These are phyloP conservation scores for Ceratocystis huliohia DNA, from an alignment of 2,329 filamentous ascomycete genomes.

Conservation along the genomic window DNA sequence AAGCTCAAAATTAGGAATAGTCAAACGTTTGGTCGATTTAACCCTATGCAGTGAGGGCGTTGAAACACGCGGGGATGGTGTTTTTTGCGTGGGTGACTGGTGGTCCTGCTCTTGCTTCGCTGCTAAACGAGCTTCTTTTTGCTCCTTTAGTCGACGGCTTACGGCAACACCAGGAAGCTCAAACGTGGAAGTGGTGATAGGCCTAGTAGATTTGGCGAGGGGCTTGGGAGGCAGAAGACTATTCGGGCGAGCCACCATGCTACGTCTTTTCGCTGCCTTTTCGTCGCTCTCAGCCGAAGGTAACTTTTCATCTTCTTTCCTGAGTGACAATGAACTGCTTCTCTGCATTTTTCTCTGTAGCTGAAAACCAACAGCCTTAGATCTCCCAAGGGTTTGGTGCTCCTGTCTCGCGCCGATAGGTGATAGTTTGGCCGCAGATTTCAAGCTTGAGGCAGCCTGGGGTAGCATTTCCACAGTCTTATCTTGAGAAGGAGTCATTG, in stretches of 20 bases:
- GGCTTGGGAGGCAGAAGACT: constrained; percentile 37
- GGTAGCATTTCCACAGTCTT: not conserved
- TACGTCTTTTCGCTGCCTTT: constrained; percentile 24
- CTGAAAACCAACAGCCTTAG: constrained; percentile 30
- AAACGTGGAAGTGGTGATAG: constrained; percentile 43
- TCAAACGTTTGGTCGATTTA: constrained; percentile 40
- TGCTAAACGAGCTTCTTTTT: constrained; percentile 41
- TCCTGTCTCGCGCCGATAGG: constrained; percentile 20
- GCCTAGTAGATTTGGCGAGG: constrained; percentile 40
- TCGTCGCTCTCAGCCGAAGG: constrained; percentile 23
- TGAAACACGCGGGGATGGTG: constrained; percentile 27
- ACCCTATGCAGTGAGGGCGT: constrained; percentile 28
- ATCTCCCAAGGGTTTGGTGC: constrained; percentile 30
- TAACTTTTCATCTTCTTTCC: constrained; percentile 24
- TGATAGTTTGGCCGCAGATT: not conserved
- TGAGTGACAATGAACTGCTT: constrained; percentile 31
- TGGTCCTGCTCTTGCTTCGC: constrained; percentile 22
- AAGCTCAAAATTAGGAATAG: constrained; percentile 47
- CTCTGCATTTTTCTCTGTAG: constrained; percentile 33
- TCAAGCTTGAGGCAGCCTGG: not conserved
- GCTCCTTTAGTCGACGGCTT: constrained; percentile 44
- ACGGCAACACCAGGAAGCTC: constrained; percentile 52
- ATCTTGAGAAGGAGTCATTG: constrained; percentile 11
- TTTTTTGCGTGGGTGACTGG: constrained; percentile 28
- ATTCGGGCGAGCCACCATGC: constrained; percentile 28